These are phyloP conservation scores for Talaromyces proteolyticus DNA, from an alignment of 495 filamentous ascomycete genomes.

Conservation along the genomic window DNA sequence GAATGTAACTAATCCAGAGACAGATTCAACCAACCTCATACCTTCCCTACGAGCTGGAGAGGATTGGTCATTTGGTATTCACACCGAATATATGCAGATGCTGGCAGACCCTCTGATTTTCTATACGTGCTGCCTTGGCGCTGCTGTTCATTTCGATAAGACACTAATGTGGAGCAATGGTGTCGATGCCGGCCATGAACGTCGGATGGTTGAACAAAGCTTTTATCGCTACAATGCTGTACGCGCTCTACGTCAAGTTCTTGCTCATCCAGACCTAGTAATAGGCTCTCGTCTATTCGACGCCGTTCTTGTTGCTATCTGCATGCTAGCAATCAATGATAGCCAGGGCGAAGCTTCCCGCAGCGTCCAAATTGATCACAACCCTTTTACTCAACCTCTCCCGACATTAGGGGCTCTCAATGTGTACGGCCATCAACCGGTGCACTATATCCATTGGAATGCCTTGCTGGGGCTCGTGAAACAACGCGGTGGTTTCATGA, in stretches of 20 bases:
- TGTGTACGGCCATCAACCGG: constrained; percentile 1
- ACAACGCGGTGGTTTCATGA: background rate
- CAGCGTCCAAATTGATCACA: constrained; percentile 1
- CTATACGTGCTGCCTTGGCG: background rate
- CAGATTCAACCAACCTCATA: background rate
- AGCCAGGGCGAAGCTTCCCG: background rate
- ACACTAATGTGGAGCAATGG: constrained; percentile 3
- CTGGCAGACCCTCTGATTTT: background rate
- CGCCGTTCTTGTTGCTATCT: background rate
- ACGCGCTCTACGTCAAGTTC: constrained; percentile 1
- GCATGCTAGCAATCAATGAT: constrained; percentile 1
- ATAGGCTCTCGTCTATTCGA: background rate
- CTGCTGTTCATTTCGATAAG: constrained; percentile 2
- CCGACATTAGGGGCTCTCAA: background rate
- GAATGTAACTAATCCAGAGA: background rate
- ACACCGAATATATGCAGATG: background rate
- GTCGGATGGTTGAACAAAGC: constrained; percentile 1
- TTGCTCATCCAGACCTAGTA: background rate
- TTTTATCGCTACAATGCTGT: constrained; percentile 2
- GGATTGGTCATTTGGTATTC: background rate
- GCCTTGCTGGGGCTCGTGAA: background rate
- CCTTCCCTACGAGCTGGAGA: background rate
- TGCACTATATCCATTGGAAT: constrained; percentile 5
- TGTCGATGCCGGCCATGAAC: background rate
- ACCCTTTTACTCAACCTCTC: constrained; percentile 2